phyloP scores from a whole-genome alignment of 108 stramenopile genomes.

The Nitzschia sp. region DNA sequence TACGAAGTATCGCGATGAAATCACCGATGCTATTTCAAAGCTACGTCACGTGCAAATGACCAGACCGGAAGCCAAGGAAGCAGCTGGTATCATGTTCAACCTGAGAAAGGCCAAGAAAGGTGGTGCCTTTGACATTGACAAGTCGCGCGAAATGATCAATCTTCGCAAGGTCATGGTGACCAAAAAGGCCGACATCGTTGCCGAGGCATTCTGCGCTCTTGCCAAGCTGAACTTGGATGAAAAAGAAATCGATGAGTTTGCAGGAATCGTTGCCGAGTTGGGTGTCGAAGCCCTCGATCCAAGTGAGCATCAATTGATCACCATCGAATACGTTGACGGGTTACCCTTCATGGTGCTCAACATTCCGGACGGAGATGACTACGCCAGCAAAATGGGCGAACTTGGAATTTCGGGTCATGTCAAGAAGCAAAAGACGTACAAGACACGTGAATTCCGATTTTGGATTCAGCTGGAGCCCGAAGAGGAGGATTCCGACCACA shows the following conservation, averaged over 20 bases:
- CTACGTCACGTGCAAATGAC: slow-evolving; percentile 11
- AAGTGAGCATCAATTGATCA: background rate
- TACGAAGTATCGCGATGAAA: background rate
- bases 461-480: slow-evolving; percentile 5
- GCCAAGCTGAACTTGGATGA: background rate
- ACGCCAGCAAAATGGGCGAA: background rate
- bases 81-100: slow-evolving; percentile 14
- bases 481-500: background rate
- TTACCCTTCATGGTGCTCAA: background rate
- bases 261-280: background rate
- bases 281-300: background rate
- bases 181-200: slow-evolving; percentile 1
- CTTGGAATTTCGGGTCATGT: background rate
- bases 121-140: background rate
- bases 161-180: slow-evolving; percentile 6
- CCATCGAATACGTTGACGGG: slow-evolving; percentile 1
- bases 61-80: slow-evolving; percentile 12
- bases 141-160: slow-evolving; percentile 10
- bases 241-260: slow-evolving; percentile 18
- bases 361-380: background rate
- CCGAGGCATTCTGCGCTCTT: slow-evolving; percentile 1
- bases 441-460: background rate
- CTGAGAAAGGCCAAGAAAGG: slow-evolving; percentile 7
- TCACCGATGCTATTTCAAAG: slow-evolving; percentile 14
- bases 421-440: background rate